A percentile compares a stretch with the other conserved stretches of the same genome.
These are phyloP conservation scores for Skeletonema costatum DNA, from an alignment of 108 stramenopile genomes.

Conservation along the genomic window DNA sequence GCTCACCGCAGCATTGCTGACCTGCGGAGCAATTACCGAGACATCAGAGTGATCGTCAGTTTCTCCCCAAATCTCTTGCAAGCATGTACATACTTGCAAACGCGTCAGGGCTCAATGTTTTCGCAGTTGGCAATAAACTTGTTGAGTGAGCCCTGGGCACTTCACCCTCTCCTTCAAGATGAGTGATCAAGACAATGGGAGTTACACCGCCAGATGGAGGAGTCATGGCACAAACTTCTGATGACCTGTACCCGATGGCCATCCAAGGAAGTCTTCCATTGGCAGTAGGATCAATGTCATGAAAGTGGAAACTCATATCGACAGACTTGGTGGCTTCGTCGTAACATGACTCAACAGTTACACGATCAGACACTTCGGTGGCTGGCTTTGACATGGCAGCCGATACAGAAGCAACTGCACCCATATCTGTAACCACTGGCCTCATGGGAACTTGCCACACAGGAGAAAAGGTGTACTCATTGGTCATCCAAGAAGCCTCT, in stretches of 20 bases:
- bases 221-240: conserved; percentile 46
- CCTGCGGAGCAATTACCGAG: conserved; percentile 18
- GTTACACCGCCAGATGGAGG: conserved; percentile 38
- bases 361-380: conserved; percentile 34
- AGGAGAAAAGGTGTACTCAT: conserved; percentile 52
- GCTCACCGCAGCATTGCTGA: neutral
- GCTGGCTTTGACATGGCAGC: conserved; percentile 5
- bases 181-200: conserved; percentile 32
- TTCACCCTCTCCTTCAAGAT: conserved; percentile 5
- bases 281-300: conserved; percentile 21
- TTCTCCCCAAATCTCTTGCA: conserved; percentile 28
- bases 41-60: conserved; percentile 19
- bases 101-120: conserved; percentile 9
- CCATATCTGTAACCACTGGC: conserved; percentile 6
- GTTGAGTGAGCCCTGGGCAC: conserved; percentile 18
- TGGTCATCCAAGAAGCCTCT: conserved; percentile 40
- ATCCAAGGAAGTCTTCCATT: conserved; percentile 47
- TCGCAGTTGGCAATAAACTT: conserved; percentile 22
- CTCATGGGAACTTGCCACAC: conserved; percentile 40
- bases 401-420: neutral
- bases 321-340: conserved; percentile 32
- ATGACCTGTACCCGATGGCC: conserved; percentile 34
- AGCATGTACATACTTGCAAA: conserved; percentile 29
- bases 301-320: conserved; percentile 33
- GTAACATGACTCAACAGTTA: conserved; percentile 53